phyloP scores from a whole-genome alignment of 192 early-diverging fungal species.

The Backusella sp. region DNA sequence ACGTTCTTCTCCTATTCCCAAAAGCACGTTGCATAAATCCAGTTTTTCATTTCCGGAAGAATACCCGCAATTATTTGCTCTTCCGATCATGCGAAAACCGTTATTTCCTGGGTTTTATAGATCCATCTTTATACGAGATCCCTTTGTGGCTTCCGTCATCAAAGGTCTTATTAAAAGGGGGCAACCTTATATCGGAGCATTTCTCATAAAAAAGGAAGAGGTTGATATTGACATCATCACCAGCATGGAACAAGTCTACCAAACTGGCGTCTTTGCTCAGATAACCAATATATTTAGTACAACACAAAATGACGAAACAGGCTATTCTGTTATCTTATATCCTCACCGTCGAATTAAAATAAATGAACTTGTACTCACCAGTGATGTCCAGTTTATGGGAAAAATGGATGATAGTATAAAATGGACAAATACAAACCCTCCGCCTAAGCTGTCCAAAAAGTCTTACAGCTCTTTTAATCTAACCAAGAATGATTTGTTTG shows the following conservation, averaged over 20 bases:
- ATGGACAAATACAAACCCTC: not conserved
- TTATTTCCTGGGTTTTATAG: conserved; percentile 98
- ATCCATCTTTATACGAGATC: conserved; percentile 95
- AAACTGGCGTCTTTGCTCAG: conserved; percentile 94
- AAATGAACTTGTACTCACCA: conserved; percentile 38
- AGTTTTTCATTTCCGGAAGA: conserved; percentile 73
- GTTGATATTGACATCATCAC: conserved; percentile 80
- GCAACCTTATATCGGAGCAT: conserved; percentile 96
- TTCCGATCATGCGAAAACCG: conserved; percentile 88
- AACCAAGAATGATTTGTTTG: conserved; percentile 2
- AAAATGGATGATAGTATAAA: not conserved
- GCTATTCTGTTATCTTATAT: conserved; percentile 90
- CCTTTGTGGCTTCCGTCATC: conserved; percentile 84
- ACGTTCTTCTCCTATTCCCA: not conserved
- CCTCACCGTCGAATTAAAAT: conserved; percentile 91
- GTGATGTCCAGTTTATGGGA: not conserved
- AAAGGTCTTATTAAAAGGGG: conserved; percentile 88
- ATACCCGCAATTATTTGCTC: conserved; percentile 90
- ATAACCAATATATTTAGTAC: conserved; percentile 92
- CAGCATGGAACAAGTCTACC: conserved; percentile 74
- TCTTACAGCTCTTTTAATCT: not conserved
- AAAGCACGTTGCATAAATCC: not conserved
- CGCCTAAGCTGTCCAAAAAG: not conserved
- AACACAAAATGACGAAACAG: conserved; percentile 59
- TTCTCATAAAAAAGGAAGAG: conserved; percentile 89